Evolutionary conservation across 192 early-diverging fungal species (phyloP).

Genomic region (Umbelopsis sp.): DNA sequence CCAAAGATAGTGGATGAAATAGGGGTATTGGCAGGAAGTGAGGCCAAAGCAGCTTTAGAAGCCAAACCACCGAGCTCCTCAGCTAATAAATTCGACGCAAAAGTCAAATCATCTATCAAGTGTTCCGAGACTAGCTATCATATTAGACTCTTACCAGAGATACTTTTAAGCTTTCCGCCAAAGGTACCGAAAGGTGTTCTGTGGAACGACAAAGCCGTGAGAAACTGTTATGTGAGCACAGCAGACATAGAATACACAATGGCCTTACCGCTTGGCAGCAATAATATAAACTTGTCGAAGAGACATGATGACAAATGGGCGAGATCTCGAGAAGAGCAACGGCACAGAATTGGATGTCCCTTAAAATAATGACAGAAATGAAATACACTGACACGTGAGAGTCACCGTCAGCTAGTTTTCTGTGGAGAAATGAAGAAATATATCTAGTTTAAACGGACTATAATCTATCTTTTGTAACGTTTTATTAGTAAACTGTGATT

Average conservation of each 20-base stretch:
- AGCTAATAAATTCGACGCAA: slow-evolving; percentile 36
- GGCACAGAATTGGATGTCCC: not conserved
- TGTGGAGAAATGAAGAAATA: too few relatives aligned
- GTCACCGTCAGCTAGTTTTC: too few relatives aligned
- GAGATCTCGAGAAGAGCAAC: not conserved
- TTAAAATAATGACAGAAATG: not conserved
- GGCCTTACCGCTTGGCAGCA: slow-evolving; percentile 64
- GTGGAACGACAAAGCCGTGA: slow-evolving; percentile 8
- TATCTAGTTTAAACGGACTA: too few relatives aligned
- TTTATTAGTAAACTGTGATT: too few relatives aligned
- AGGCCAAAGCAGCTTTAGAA: slow-evolving; percentile 84
- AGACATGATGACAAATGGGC: slow-evolving; percentile 41
- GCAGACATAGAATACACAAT: not conserved
- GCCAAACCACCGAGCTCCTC: slow-evolving; percentile 89
- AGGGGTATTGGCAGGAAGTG: slow-evolving; percentile 68
- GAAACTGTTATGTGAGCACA: not conserved
- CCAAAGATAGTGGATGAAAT: slow-evolving; percentile 94
- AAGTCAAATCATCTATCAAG: not conserved
- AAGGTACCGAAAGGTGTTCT: slow-evolving; percentile 89
- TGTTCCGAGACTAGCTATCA: not conserved
- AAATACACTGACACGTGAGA: too few relatives aligned
- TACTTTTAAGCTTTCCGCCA: slow-evolving; percentile 89
- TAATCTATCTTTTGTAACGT: too few relatives aligned
- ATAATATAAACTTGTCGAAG: slow-evolving; percentile 70
- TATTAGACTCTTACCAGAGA: slow-evolving; percentile 64